Percentiles rank a stretch among this genome's conserved stretches.
Evolutionary conservation across 371 early-diverging fungal species (phyloP).

Genomic region (Ordospora pajunii): DNA sequence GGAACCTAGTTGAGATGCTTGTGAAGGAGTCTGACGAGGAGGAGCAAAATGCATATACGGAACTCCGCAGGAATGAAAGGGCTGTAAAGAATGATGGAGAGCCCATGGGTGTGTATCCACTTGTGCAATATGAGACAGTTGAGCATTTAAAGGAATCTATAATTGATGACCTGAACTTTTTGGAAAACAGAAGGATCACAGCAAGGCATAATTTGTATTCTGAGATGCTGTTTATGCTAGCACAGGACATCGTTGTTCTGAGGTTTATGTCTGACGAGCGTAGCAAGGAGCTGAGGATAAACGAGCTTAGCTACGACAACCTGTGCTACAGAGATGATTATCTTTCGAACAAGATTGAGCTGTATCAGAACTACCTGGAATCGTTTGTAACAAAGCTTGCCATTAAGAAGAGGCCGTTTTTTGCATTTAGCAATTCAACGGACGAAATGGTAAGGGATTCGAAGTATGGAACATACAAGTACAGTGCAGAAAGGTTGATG

Average conservation of each 20-base stretch:
- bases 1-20: slow-evolving; percentile 26
- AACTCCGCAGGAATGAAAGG: neutral
- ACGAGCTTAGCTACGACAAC: slow-evolving; percentile 49
- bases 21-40: slow-evolving; percentile 6
- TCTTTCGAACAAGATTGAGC: slow-evolving; percentile 68
- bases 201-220: slow-evolving; percentile 21
- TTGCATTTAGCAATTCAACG: neutral
- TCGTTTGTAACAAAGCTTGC: slow-evolving; percentile 41
- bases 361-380: slow-evolving; percentile 57
- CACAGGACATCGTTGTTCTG: slow-evolving; percentile 45
- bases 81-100: neutral
- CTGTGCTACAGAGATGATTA: slow-evolving; percentile 66
- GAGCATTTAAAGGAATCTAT: slow-evolving; percentile 22
- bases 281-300: slow-evolving; percentile 53
- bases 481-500: slow-evolving; percentile 76
- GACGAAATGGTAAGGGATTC: slow-evolving; percentile 65
- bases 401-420: slow-evolving; percentile 13
- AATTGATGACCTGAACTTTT: slow-evolving; percentile 40
- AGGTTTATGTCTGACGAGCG: slow-evolving; percentile 29
- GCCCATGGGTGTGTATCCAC: neutral
- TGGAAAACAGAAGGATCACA: slow-evolving; percentile 35
- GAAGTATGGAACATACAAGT: slow-evolving; percentile 88
- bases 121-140: neutral
- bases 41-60: neutral
- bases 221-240: slow-evolving; percentile 52